These are phyloP conservation scores for Rhodotorula sp. DNA, from an alignment of 1,284 basidiomycete species.

Conservation along the genomic window DNA sequence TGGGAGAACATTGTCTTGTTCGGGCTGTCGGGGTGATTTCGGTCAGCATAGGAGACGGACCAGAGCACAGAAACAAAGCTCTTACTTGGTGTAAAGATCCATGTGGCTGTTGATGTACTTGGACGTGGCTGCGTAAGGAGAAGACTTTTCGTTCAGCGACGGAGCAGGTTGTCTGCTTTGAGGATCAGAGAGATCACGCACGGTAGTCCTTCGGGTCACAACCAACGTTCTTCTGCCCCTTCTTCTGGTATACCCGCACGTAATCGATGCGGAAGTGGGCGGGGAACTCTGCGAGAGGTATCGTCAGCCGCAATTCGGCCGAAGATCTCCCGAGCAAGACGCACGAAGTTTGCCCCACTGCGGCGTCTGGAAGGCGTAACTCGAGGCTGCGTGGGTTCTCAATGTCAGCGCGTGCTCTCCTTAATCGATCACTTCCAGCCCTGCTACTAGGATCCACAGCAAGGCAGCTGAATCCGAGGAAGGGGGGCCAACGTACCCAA, in stretches of 20 bases:
- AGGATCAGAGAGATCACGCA: not conserved
- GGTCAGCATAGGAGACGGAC: not conserved
- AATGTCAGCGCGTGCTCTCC: not conserved
- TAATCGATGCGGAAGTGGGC: constrained; percentile 33
- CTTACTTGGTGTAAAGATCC: constrained; percentile 31
- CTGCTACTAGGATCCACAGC: not conserved
- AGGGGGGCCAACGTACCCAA: not conserved
- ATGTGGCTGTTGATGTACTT: constrained; percentile 34
- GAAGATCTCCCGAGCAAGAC: not conserved
- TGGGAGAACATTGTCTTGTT: constrained; percentile 26
- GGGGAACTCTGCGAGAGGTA: constrained; percentile 17
- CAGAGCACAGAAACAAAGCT: not conserved
- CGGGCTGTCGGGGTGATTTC: constrained; percentile 1
- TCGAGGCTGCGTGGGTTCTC: constrained; percentile 8
- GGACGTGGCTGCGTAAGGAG: constrained; percentile 9
- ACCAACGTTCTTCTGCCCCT: constrained; percentile 25
- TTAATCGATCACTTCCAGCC: not conserved
- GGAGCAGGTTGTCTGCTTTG: too few species aligned
- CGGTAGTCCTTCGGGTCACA: constrained; percentile 27
- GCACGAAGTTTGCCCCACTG: constrained; percentile 15
- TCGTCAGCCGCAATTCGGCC: too few species aligned
- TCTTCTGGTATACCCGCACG: constrained; percentile 34
- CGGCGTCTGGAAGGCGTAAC: constrained; percentile 9
- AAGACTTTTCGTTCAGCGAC: too few species aligned
- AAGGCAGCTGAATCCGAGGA: not conserved